phyloP scores from a whole-genome alignment of 441 rosid genomes.

The Sinapis alba region DNA sequence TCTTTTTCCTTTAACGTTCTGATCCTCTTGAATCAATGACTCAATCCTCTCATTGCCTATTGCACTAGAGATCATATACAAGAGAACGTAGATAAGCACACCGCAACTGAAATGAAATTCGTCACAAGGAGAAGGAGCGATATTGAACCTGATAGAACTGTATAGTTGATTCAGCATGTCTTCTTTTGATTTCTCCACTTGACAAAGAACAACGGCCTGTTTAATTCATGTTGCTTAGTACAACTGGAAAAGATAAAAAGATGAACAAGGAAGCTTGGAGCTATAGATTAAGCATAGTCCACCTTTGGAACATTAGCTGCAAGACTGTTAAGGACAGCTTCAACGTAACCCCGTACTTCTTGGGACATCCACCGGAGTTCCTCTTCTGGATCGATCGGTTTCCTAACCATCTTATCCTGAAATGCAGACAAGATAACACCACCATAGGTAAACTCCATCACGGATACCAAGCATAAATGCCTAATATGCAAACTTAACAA shows the following conservation, averaged over 20 bases:
- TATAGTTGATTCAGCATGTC: slow-evolving; percentile 98
- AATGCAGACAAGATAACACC: slow-evolving; percentile 5
- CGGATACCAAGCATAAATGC: neutral
- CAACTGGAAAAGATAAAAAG: slow-evolving; percentile 11
- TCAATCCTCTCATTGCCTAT: slow-evolving; percentile 82
- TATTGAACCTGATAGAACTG: slow-evolving; percentile 82
- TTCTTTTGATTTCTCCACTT: slow-evolving; percentile 99
- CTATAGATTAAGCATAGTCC: slow-evolving; percentile 25
- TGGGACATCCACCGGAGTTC: slow-evolving; percentile 99
- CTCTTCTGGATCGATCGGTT: slow-evolving; percentile 98
- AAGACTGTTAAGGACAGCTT: slow-evolving; percentile 99
- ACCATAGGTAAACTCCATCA: neutral
- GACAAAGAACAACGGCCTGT: slow-evolving; percentile 99
- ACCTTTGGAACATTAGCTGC: slow-evolving; percentile 99
- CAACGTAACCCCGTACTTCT: slow-evolving; percentile 99
- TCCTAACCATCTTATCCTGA: slow-evolving; percentile 93
- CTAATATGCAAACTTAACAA: slow-evolving; percentile 4
- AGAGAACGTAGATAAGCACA: slow-evolving; percentile 23
- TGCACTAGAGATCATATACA: slow-evolving; percentile 51
- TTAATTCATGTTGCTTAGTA: slow-evolving; percentile 35
- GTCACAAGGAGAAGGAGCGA: neutral
- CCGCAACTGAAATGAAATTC: neutral
- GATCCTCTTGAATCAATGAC: slow-evolving; percentile 89
- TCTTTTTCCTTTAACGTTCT: slow-evolving; percentile 76
- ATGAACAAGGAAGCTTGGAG: slow-evolving; percentile 6